Evolutionary conservation across 75 land plant genomes (phyloP).

Genomic region (Pinus tabuliformis): DNA sequence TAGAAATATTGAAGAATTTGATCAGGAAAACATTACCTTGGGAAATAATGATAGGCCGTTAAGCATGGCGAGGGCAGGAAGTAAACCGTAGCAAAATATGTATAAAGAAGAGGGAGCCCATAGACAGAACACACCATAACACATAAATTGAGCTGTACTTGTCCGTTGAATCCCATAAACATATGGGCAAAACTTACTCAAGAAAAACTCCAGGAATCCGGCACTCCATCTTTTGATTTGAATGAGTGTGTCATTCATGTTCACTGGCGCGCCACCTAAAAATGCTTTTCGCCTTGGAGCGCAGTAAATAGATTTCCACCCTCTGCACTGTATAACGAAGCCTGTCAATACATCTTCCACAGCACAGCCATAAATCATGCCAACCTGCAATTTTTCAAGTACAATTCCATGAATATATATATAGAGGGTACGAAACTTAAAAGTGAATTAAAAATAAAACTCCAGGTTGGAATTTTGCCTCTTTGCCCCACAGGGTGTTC

Average conservation of each 20-base stretch:
- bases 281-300: conserved; percentile 32
- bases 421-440: too few relatives aligned
- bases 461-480: conserved; percentile 12
- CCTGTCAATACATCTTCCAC: conserved; percentile 67
- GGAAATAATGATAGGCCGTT: conserved; percentile 27
- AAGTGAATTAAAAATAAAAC: not conserved
- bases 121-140: conserved; percentile 22
- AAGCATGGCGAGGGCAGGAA: conserved; percentile 40
- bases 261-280: conserved; percentile 34
- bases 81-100: conserved; percentile 20
- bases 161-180: conserved; percentile 11
- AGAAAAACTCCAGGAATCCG: conserved; percentile 25
- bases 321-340: conserved; percentile 48
- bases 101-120: conserved; percentile 29
- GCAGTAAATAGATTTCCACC: conserved; percentile 43
- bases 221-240: conserved; percentile 37
- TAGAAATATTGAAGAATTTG: not conserved
- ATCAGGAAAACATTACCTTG: conserved; percentile 16
- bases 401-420: not conserved
- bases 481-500: conserved; percentile 48
- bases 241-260: conserved; percentile 22
- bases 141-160: conserved; percentile 11
- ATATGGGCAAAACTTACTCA: conserved; percentile 23
- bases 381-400: conserved; percentile 28
- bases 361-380: conserved; percentile 56